A percentile compares a stretch with the other conserved stretches of the same genome.
These are phyloP conservation scores for Rhizopogon roseolus DNA, from an alignment of 768 basidiomycete genomes.

Conservation along the genomic window DNA sequence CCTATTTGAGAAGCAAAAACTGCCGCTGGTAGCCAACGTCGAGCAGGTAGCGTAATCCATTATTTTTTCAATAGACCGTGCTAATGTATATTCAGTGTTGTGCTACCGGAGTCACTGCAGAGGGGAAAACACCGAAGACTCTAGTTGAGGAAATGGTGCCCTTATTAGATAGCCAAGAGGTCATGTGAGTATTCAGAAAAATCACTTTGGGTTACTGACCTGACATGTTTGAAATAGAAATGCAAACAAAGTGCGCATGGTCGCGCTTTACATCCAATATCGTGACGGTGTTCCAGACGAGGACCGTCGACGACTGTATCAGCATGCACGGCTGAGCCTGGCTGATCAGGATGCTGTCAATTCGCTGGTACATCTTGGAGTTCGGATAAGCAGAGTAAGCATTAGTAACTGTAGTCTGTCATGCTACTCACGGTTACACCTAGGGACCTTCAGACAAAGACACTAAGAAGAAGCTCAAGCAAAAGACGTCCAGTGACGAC, in stretches of 20 bases:
- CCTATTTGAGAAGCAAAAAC: conserved; percentile 83
- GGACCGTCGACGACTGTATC: conserved; percentile 89
- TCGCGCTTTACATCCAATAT: conserved; percentile 90
- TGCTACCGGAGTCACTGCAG: conserved; percentile 85
- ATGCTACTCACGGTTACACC: neutral
- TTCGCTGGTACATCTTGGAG: conserved; percentile 76
- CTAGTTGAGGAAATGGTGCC: conserved; percentile 99
- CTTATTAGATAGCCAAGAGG: conserved; percentile 78
- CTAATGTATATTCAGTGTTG: conserved; percentile 59
- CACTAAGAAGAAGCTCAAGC: conserved; percentile 76
- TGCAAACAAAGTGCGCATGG: conserved; percentile 90
- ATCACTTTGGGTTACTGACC: neutral
- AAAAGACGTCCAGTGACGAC: conserved; percentile 70
- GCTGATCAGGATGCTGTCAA: conserved; percentile 94
- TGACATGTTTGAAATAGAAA: conserved; percentile 44
- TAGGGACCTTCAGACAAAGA: conserved; percentile 77
- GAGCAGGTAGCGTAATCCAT: conserved; percentile 60
- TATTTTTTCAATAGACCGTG: neutral
- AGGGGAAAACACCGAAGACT: conserved; percentile 92
- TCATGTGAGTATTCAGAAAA: conserved; percentile 53
- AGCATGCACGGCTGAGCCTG: conserved; percentile 84
- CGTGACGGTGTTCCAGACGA: conserved; percentile 99
- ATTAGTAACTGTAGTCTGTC: neutral
- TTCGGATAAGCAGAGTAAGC: conserved; percentile 76
- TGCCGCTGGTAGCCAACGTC: conserved; percentile 78